Conservation (phyloP, 2,329 filamentous ascomycete species). For the Pseudogymnoascus pannorum region DNA sequence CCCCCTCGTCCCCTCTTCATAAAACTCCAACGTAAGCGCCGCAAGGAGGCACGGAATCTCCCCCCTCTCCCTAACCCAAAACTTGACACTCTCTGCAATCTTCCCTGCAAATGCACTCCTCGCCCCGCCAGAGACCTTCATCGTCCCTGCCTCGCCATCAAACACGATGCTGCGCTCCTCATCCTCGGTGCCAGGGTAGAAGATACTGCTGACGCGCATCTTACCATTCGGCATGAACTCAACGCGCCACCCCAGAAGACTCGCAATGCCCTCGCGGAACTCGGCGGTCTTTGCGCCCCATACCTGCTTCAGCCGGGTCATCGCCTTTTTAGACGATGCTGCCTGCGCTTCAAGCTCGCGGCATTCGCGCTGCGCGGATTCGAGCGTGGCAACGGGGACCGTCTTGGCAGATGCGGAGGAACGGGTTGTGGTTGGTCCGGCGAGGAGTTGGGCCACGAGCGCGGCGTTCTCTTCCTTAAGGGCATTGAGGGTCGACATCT, state of each 20-base stretch:
- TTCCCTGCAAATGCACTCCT: constrained; percentile 77
- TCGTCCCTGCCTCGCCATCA: constrained; percentile 87
- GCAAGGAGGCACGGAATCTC: constrained; percentile 91
- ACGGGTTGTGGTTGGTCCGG: constrained; percentile 33
- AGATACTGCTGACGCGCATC: constrained; percentile 82
- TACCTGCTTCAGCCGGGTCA: constrained; percentile 81
- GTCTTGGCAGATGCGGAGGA: constrained; percentile 40
- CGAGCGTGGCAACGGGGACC: constrained; percentile 70
- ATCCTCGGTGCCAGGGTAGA: constrained; percentile 59
- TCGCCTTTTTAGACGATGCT: constrained; percentile 72
- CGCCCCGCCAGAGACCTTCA: constrained; percentile 93
- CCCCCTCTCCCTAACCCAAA: constrained; percentile 91
- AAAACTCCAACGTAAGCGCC: constrained; percentile 87
- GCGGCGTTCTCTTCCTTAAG: constrained; percentile 79
- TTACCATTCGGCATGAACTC: constrained; percentile 97
- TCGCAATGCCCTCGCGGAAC: constrained; percentile 91
- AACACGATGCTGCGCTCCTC: constrained; percentile 70
- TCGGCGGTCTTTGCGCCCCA: constrained; percentile 87
- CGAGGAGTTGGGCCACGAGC: constrained; percentile 65
- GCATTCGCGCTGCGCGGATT: constrained; percentile 68
- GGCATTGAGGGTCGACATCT: constrained; percentile 68
- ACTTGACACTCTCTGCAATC: constrained; percentile 81
- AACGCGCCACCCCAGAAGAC: constrained; percentile 86
- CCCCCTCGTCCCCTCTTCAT: constrained; percentile 49
- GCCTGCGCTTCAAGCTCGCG: constrained; percentile 62